Percentiles rank a stretch among this genome's conserved stretches.
Evolutionary conservation across 2,329 filamentous ascomycete genomes (phyloP).

Genomic region (Penicillium janthinellum): DNA sequence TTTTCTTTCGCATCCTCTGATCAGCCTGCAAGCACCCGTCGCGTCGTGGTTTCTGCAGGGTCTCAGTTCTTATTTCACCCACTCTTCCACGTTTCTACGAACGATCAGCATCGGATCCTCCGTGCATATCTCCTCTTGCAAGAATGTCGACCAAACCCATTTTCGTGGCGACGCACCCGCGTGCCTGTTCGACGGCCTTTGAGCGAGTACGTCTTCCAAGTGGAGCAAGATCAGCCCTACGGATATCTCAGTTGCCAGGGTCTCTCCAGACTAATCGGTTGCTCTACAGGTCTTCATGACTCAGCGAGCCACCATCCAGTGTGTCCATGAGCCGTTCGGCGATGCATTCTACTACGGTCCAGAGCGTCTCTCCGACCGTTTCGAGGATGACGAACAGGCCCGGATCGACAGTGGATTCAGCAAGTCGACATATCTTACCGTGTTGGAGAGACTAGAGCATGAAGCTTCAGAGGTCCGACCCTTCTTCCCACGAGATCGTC

Average conservation of each 20-base stretch:
- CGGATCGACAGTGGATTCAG: constrained; percentile 48
- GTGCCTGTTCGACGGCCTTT: constrained; percentile 95
- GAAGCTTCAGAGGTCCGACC: constrained; percentile 71
- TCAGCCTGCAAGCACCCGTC: constrained; percentile 6
- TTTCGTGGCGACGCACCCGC: constrained; percentile 90
- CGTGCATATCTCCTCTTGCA: constrained; percentile 1
- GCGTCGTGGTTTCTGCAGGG: neutral
- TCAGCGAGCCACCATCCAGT: constrained; percentile 75
- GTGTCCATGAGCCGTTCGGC: constrained; percentile 93
- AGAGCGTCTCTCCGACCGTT: constrained; percentile 79
- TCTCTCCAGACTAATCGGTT: constrained; percentile 7
- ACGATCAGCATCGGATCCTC: neutral
- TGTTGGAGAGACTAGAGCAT: constrained; percentile 73
- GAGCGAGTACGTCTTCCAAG: constrained; percentile 68
- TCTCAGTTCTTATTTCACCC: neutral
- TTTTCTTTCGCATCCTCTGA: neutral
- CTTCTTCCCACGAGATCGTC: constrained; percentile 30
- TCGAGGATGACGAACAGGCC: constrained; percentile 65
- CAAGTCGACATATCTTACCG: constrained; percentile 56
- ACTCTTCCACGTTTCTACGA: neutral
- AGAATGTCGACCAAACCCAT: constrained; percentile 76
- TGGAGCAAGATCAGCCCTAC: neutral
- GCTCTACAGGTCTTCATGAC: constrained; percentile 87
- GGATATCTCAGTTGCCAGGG: neutral
- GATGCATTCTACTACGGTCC: constrained; percentile 96